Base-by-base conservation (phyloP, 179 eudicot genomes). In the Gypsophila paniculata region DNA sequence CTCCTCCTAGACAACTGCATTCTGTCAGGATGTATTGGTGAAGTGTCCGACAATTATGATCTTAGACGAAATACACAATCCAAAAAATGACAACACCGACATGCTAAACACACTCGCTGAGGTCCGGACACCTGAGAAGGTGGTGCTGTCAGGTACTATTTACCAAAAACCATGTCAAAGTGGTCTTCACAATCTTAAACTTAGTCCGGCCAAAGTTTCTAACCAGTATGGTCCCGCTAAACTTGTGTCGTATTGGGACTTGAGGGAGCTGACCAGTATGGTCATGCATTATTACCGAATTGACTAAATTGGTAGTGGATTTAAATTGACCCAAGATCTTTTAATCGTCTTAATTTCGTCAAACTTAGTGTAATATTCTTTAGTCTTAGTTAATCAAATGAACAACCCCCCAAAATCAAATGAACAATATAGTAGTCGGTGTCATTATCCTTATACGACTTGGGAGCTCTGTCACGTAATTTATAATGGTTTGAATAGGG, bases 1-100 rank as follows among this genome's bases (percentile, higher is more conserved):
- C 57, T 13, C 75, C 0, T 75, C 83, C 48, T 53, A 72, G 36
- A 68, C 76, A 39, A 80, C 87, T 22, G 75, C 54, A 61, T 79
- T 78, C 32, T 93, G 98, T 80, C 91, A 86, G 62, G 86, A 82
- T 70, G 77, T 85, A 52, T 71, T 93, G 26, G 68, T 93, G 54
- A 79, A 76, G 23, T 70, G 66, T 46, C 96, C 98, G 0, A 74
- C 84, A 0, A 83, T 93, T 58, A 87, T 93, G 29, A 89, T 93
- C 49, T 63, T 91, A 75, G 98, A 91, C 57, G 98, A 93, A 78
- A 97, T 97, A 17, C 98, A 93, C 75, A 91, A 93, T 22, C 96
- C 97, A 1, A 81, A 97, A 72, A 93, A 91, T 65, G 88, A 84
- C 69, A 76, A 88, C 39, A 93, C 98, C 23, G 88, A 93, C 69